phyloP scores from a whole-genome alignment of 306 rosid genomes.

The Echinosophora koreensis region DNA sequence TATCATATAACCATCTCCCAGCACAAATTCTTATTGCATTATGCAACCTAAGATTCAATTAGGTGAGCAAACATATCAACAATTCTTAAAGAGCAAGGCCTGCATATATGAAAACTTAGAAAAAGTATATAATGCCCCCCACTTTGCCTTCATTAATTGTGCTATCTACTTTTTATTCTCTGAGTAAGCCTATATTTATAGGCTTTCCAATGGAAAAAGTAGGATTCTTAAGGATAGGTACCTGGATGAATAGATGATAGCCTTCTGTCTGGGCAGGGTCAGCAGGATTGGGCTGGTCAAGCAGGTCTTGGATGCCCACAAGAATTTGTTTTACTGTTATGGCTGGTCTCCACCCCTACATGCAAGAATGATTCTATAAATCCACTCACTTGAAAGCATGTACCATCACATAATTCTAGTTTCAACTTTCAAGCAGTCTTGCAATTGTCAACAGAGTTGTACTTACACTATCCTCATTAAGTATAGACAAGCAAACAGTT shows the following conservation, averaged over 20 bases:
- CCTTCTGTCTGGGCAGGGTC: conserved; percentile 99
- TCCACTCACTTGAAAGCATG: neutral
- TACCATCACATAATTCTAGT: neutral
- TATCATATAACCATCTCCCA: conserved; percentile 2
- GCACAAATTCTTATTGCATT: conserved; percentile 25
- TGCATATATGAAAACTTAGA: neutral
- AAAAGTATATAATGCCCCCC: conserved; percentile 32
- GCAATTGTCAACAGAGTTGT: conserved; percentile 29
- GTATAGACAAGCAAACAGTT: conserved; percentile 95
- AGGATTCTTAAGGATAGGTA: conserved; percentile 44
- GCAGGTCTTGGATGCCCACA: conserved; percentile 93
- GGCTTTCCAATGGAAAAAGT: conserved; percentile 12
- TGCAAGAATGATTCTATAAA: conserved; percentile 14
- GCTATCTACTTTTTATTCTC: neutral
- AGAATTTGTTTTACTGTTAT: conserved; percentile 97
- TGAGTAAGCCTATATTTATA: neutral
- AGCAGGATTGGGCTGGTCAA: conserved; percentile 94
- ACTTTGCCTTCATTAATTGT: conserved; percentile 9
- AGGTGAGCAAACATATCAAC: conserved; percentile 3
- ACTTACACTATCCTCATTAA: conserved; percentile 95
- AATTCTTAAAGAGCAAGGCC: neutral
- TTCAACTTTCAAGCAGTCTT: neutral
- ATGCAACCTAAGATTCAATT: conserved; percentile 12
- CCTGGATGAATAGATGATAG: conserved; percentile 97
- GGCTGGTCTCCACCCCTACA: conserved; percentile 99